These are phyloP conservation scores for Emergomyces africanus DNA, from an alignment of 2,329 filamentous ascomycete species.

Conservation along the genomic window DNA sequence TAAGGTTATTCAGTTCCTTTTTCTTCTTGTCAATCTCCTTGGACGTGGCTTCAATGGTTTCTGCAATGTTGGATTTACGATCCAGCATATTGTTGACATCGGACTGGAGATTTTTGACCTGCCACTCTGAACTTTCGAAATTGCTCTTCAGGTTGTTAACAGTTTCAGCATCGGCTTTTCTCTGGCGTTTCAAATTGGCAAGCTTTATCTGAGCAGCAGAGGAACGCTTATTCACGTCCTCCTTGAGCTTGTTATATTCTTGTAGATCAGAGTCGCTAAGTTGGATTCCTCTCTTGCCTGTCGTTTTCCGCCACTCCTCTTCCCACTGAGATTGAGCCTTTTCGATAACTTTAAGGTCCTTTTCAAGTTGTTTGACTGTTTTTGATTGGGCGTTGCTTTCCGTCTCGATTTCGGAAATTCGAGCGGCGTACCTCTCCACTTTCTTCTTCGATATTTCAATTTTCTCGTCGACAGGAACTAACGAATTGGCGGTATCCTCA, in stretches of 20 bases:
- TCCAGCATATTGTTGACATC: constrained; percentile 59
- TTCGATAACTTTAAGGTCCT: constrained; percentile 70
- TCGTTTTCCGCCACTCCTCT: constrained; percentile 68
- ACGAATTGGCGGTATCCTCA: constrained; percentile 69
- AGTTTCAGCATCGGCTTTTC: constrained; percentile 83
- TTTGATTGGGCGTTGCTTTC: constrained; percentile 61
- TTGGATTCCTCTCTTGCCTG: constrained; percentile 76
- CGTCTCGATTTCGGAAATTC: constrained; percentile 58
- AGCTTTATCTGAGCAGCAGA: constrained; percentile 70
- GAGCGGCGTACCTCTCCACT: constrained; percentile 52
- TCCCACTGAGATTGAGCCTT: constrained; percentile 86
- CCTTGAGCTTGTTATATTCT: constrained; percentile 74
- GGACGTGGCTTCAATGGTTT: constrained; percentile 52
- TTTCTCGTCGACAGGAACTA: constrained; percentile 88
- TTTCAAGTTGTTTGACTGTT: constrained; percentile 60
- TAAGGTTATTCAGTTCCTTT: constrained; percentile 74
- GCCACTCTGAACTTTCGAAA: constrained; percentile 63
- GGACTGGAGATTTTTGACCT: constrained; percentile 58
- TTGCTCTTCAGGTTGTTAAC: constrained; percentile 82
- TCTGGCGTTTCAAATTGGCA: constrained; percentile 74
- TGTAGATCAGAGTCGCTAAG: constrained; percentile 76
- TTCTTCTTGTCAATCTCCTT: constrained; percentile 78
- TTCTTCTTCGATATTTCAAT: constrained; percentile 65
- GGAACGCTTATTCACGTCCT: constrained; percentile 72
- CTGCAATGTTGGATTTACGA: constrained; percentile 51